Conservation (phyloP, 768 basidiomycete species). For the Roridomyces roridus region DNA sequence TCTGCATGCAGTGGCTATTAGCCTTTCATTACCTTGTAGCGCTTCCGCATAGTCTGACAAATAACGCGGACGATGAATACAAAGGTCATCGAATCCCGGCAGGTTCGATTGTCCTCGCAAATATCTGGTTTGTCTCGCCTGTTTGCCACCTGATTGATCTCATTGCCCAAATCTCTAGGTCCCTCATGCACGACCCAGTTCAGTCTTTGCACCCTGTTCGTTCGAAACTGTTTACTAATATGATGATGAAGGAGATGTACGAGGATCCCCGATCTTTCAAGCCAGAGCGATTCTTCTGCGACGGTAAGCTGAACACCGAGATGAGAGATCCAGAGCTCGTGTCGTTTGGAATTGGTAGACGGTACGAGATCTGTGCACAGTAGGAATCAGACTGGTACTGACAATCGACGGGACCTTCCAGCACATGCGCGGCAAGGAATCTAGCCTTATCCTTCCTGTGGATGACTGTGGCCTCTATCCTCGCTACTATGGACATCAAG, state of each 20-base stretch:
- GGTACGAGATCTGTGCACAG: slow-evolving; percentile 15
- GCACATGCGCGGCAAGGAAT: slow-evolving; percentile 27
- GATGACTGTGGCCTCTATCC: slow-evolving; percentile 41
- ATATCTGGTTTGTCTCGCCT: neutral
- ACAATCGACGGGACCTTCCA: too few species aligned
- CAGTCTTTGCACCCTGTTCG: slow-evolving; percentile 31
- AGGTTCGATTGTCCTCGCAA: neutral
- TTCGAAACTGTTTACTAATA: slow-evolving; percentile 33
- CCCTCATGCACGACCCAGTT: neutral
- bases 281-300: slow-evolving; percentile 38
- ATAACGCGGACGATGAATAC: slow-evolving; percentile 7
- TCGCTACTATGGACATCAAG: slow-evolving; percentile 44
- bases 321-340: slow-evolving; percentile 28
- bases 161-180: neutral
- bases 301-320: slow-evolving; percentile 34
- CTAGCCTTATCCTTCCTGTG: slow-evolving; percentile 43
- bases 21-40: too few species aligned
- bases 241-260: slow-evolving; percentile 41
- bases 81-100: neutral
- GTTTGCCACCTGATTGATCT: neutral
- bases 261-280: slow-evolving; percentile 43
- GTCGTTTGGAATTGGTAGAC: slow-evolving; percentile 46
- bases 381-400: too few species aligned
- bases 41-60: too few species aligned
- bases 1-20: too few species aligned